Conservation (phyloP, 2,329 filamentous ascomycete genomes). For the Fusarium pseudonygamai region DNA sequence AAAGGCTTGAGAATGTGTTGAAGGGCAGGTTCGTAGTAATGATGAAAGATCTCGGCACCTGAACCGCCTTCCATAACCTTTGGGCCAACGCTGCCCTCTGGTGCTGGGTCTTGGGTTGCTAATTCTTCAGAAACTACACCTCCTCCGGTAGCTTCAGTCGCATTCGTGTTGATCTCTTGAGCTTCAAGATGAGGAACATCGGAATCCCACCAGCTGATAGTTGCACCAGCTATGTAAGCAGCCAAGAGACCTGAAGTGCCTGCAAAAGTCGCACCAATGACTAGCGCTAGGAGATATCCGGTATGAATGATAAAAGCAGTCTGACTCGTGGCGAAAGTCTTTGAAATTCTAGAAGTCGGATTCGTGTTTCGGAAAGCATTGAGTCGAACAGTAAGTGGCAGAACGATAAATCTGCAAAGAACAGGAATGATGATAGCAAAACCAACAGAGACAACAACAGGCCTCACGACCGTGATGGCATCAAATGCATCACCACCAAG, state of each 20-base stretch:
- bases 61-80: background rate
- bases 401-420: constrained; percentile 55
- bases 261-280: constrained; percentile 64
- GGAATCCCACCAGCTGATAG: constrained; percentile 68
- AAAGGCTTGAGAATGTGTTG: constrained; percentile 71
- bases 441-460: constrained; percentile 58
- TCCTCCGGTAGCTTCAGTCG: background rate
- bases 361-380: constrained; percentile 45
- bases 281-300: constrained; percentile 57
- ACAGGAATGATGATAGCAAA: constrained; percentile 61
- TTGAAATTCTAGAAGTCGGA: constrained; percentile 33
- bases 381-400: constrained; percentile 52
- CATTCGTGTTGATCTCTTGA: background rate
- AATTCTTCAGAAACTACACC: background rate
- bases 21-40: constrained; percentile 50
- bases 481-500: constrained; percentile 54
- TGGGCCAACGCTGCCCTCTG: background rate
- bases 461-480: constrained; percentile 54
- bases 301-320: constrained; percentile 59
- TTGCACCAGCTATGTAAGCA: constrained; percentile 69
- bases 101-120: background rate
- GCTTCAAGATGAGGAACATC: constrained; percentile 41
- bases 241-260: constrained; percentile 71
- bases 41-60: constrained; percentile 18
- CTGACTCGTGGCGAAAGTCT: constrained; percentile 43